Conservation (phyloP, 1,284 basidiomycete genomes). For the Schizophyllum amplum region DNA sequence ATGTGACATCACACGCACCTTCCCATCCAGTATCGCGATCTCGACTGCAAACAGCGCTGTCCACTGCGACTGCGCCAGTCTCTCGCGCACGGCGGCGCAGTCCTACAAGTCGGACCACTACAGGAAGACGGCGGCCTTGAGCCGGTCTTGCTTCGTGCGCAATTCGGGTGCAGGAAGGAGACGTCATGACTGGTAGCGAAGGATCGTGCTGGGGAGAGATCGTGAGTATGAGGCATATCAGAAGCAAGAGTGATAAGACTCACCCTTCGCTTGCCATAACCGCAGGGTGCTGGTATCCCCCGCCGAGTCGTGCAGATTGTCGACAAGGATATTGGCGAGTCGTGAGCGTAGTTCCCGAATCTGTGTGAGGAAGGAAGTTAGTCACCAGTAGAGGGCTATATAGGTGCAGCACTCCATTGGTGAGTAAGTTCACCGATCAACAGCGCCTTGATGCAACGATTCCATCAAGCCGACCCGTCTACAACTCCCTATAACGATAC, state of each 20-base stretch:
- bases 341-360: constrained; percentile 51
- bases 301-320: constrained; percentile 43
- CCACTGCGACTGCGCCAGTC: constrained; percentile 31
- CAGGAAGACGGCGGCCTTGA: constrained; percentile 74
- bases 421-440: no score
- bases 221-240: not conserved
- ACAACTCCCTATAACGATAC: not conserved
- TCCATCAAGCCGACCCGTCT: not conserved
- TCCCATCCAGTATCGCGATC: constrained; percentile 73
- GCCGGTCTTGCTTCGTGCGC: constrained; percentile 58
- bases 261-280: constrained; percentile 70
- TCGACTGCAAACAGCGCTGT: constrained; percentile 61
- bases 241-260: constrained; percentile 5
- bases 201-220: constrained; percentile 2
- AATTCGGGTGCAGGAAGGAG: constrained; percentile 63
- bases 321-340: constrained; percentile 47
- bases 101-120: constrained; percentile 70
- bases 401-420: no score
- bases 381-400: no score
- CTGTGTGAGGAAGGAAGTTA: constrained; percentile 23
- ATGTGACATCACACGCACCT: constrained; percentile 51
- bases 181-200: constrained; percentile 15
- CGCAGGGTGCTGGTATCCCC: constrained; percentile 43
- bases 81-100: constrained; percentile 34
- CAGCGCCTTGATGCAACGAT: no score